Base-by-base conservation (phyloP, 495 filamentous ascomycete species). In the Elasticomyces elasticus region DNA sequence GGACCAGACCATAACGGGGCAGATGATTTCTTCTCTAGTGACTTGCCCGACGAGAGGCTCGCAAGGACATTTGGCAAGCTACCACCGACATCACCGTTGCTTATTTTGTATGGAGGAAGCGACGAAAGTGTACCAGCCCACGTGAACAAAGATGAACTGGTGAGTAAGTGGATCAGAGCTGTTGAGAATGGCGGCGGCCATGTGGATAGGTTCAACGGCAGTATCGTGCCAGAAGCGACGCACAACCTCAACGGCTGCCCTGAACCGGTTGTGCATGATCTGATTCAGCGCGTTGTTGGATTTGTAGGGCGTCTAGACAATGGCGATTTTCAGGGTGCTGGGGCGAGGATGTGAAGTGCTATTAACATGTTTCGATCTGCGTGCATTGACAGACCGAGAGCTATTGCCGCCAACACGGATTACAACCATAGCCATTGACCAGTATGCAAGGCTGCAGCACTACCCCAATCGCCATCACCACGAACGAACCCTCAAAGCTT, bases 21-120 rank as follows among this genome's bases (percentile, higher is more conserved):
- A 44, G 91, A 98, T 68, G 92, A 97, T 66, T 84, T 85, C 58
- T 98, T 96, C 70, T 87, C 83, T 54, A 85, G 85, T 6, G 87
- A 91, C 66, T 69, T 94, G 42, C 64, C 67, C 0, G 82, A 86
- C 44, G 67, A 77, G 45, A 67, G 74, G 49, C 67, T 89, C 40
- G 49, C 55, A 41, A 61, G 69, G 40, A 86, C 76, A 24, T 95
- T 92, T 76, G 87, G 86, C 1, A 65, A 47, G 50, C 68, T 85
- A 37, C 73, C 73, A 24, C 56, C 74, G 49, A 60, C 72, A 30
- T 78, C 74, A 26, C 74, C 81, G 11, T 49, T 90, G 35, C 69
- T 80, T 57, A 76, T 85, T 24, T 65, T 95, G 53, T 83, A 81
- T 53, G 84, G 85, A 1, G 88, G 74, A 1, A 70, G 68, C 26